Percentiles rank a stretch among this genome's conserved stretches.
These are phyloP conservation scores for Martensiomyces pterosporus DNA, from an alignment of 192 early-diverging fungal species.

Conservation along the genomic window DNA sequence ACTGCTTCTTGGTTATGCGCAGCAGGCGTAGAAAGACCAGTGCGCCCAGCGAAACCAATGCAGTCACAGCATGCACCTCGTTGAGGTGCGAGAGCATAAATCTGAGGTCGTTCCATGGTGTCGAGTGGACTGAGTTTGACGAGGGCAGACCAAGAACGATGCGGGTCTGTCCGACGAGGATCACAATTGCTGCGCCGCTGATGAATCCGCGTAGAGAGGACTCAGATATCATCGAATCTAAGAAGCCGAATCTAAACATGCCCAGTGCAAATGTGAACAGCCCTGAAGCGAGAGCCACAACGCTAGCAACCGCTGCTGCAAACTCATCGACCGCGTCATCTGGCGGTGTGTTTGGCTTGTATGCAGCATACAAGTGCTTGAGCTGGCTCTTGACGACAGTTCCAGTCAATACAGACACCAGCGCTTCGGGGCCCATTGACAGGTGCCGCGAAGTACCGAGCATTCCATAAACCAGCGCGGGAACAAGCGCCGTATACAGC, in stretches of 20 bases:
- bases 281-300: constrained; percentile 87
- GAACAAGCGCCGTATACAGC: constrained; percentile 81
- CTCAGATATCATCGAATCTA: constrained; percentile 93
- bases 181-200: constrained; percentile 86
- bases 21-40: constrained; percentile 65
- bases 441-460: constrained; percentile 94
- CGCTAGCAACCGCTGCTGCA: constrained; percentile 52
- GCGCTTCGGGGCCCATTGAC: constrained; percentile 91
- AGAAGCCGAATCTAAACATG: constrained; percentile 94
- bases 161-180: constrained; percentile 84
- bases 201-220: constrained; percentile 95
- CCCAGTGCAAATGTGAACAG: constrained; percentile 90
- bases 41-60: constrained; percentile 64
- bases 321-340: constrained; percentile 52
- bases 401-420: constrained; percentile 83
- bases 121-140: constrained; percentile 60
- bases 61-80: constrained; percentile 65
- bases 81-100: constrained; percentile 63
- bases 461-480: constrained; percentile 79
- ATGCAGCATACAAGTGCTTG: constrained; percentile 44
- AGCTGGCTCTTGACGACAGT: constrained; percentile 61
- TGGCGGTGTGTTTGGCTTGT: constrained; percentile 45
- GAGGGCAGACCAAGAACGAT: constrained; percentile 64
- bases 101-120: constrained; percentile 73
- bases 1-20: constrained; percentile 36